phyloP scores from a whole-genome alignment of 2,329 filamentous ascomycete species.

The Zalaria sp. region DNA sequence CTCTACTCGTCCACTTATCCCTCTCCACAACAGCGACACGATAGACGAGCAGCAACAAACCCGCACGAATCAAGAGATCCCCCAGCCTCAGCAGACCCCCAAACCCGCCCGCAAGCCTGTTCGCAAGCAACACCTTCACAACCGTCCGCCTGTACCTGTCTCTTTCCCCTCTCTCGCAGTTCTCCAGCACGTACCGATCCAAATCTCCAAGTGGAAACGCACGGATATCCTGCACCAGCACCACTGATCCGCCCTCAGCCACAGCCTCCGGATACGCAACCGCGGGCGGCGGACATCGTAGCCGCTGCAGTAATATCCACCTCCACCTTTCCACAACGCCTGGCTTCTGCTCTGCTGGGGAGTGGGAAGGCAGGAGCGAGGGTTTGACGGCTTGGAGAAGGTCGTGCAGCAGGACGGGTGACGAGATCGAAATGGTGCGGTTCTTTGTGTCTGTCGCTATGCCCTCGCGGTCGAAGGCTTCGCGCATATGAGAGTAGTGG shows the following conservation, averaged over 20 bases:
- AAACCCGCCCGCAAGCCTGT: slow-evolving; percentile 14
- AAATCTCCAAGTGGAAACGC: slow-evolving; percentile 22
- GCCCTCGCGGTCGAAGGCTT: slow-evolving; percentile 48
- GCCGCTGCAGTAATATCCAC: slow-evolving; percentile 22
- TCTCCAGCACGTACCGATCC: slow-evolving; percentile 21
- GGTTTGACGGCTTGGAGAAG: slow-evolving; percentile 8
- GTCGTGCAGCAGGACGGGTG: slow-evolving; percentile 36
- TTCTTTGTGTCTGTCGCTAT: slow-evolving; percentile 37
- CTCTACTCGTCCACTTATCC: too few relatives aligned
- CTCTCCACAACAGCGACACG: too few relatives aligned
- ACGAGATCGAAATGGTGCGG: slow-evolving; percentile 43
- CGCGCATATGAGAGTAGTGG: slow-evolving; percentile 46
- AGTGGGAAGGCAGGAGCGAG: slow-evolving; percentile 10
- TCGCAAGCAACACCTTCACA: slow-evolving; percentile 27
- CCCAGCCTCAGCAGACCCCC: slow-evolving; percentile 1
- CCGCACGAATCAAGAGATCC: slow-evolving; percentile 1
- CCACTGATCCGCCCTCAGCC: slow-evolving; percentile 1
- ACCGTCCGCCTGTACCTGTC: slow-evolving; percentile 22
- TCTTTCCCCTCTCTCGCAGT: slow-evolving; percentile 6
- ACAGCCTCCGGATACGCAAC: slow-evolving; percentile 20
- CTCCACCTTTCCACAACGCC: slow-evolving; percentile 7
- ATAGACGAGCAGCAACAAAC: too few relatives aligned
- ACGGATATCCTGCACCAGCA: slow-evolving; percentile 22
- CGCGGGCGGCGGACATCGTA: slow-evolving; percentile 26
- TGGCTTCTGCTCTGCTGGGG: background rate